Base-by-base conservation (phyloP, 257 asterid species). In the Ehretia macrophylla region DNA sequence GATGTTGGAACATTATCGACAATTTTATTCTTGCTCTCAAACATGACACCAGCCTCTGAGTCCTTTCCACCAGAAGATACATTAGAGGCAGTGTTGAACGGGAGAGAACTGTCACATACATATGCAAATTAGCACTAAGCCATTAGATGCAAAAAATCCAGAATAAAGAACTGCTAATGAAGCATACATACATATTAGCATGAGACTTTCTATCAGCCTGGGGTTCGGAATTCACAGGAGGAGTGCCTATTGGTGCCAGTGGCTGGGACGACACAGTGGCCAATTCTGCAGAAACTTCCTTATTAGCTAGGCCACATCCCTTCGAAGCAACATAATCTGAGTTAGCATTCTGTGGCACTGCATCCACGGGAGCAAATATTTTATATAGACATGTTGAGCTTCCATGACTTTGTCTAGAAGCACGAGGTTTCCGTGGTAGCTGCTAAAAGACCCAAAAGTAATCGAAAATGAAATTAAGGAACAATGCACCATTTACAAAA, bases 221-320 rank as follows among this genome's bases (percentile, higher is more conserved):
- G 44, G 71, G 21, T 67, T 79, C 96, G 50, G 72, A 58, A 80
- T 73, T 86, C 57, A 68, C 64, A 23, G 86, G 75, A 77, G 87
- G 86, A 59, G 79, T 80, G 69, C 93, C 95, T 71, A 80, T 78
- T 17, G 90, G 95, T 48, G 77, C 79, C 62, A 77, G 66, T n/a
- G 86, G 79, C 69, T 79, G 93, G 10, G 85, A 73, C 62, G 75
- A 64, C 60, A 72, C 61, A 56, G 69, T 17, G 11, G 66, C 27
- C 63, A 42, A 69, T 56, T 73, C 85, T 44, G 79, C 50, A 56
- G 89, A 60, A 63, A 66, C 77, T 59, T 80, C 85, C 70, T 68
- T 76, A 39, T 65, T 68, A 32, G 69, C 70, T 58, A 78, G 70
- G 60, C 62, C 77, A 38, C 74, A 74, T 49, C 70, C 85, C 65